Percentiles rank a stretch among this genome's conserved stretches.
Evolutionary conservation across 441 rosid genomes (phyloP).

Genomic region (Syzygium syzygioides): DNA sequence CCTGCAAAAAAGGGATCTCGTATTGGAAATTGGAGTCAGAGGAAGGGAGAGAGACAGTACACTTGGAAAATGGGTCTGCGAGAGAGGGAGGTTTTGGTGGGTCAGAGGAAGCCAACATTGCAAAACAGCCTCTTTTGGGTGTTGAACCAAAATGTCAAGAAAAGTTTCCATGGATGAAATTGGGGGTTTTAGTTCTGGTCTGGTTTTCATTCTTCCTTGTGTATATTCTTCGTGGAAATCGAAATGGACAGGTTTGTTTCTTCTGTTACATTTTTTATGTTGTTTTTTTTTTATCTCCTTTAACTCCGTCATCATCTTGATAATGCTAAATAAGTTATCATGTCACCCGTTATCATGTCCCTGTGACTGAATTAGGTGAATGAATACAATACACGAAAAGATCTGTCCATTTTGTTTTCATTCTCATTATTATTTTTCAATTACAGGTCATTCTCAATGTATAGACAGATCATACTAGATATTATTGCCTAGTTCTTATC

Average conservation of each 20-base stretch:
- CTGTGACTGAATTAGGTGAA: background rate
- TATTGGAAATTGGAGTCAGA: constrained; percentile 64
- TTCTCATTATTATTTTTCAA: background rate
- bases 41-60: constrained; percentile 18
- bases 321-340: background rate
- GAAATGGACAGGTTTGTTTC: constrained; percentile 50
- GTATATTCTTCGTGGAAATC: constrained; percentile 66
- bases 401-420: background rate
- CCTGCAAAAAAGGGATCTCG: constrained; percentile 52
- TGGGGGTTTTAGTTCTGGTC: constrained; percentile 48
- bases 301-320: background rate
- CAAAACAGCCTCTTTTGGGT: constrained; percentile 38
- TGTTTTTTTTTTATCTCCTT: background rate
- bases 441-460: background rate
- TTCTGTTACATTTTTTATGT: background rate
- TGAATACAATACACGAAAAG: background rate
- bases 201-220: constrained; percentile 74
- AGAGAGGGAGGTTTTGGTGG: background rate
- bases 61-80: constrained; percentile 25
- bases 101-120: constrained; percentile 13
- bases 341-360: background rate
- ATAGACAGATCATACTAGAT: background rate
- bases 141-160: constrained; percentile 9
- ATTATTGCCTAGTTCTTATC: background rate
- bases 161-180: constrained; percentile 60